A percentile compares a stretch with the other conserved stretches of the same genome.
phyloP scores from a whole-genome alignment of 495 filamentous ascomycete species.

The Penicillium nucicola region DNA sequence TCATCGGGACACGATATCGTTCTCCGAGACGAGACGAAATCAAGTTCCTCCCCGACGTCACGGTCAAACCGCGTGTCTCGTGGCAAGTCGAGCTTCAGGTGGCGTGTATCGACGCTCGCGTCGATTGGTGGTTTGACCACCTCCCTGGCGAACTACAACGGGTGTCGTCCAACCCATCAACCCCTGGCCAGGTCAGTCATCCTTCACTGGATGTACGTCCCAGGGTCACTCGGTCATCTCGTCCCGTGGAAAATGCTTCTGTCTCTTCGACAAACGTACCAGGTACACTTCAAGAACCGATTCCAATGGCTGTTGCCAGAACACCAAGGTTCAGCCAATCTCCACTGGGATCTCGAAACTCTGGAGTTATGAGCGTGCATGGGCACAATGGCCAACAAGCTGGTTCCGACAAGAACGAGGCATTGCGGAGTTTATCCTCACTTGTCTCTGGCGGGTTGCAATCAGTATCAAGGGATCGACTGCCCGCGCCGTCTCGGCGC shows the following conservation, averaged over 20 bases:
- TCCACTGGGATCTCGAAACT: not conserved
- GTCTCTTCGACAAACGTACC: too few relatives aligned
- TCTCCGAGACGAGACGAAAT: not conserved
- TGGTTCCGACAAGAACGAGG: not conserved
- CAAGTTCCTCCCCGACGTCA: not conserved
- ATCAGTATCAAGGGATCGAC: not conserved
- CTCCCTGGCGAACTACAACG: not conserved
- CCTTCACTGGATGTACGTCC: not conserved
- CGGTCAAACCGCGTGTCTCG: not conserved
- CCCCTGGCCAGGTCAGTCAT: not conserved
- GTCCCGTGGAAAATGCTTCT: not conserved
- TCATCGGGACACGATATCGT: not conserved
- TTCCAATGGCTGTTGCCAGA: not conserved
- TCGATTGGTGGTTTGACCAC: not conserved
- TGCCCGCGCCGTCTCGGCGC: not conserved
- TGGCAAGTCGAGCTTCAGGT: conserved; percentile 2
- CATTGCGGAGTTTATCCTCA: not conserved
- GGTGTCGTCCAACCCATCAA: not conserved
- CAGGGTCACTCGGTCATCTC: not conserved
- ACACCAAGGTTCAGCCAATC: not conserved
- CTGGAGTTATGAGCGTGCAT: not conserved
- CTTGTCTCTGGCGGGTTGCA: not conserved
- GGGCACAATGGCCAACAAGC: not conserved
- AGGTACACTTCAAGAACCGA: too few relatives aligned
- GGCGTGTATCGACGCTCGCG: not conserved